phyloP scores from a whole-genome alignment of 805 yeast genomes.

The Myxozyma kluyveri region DNA sequence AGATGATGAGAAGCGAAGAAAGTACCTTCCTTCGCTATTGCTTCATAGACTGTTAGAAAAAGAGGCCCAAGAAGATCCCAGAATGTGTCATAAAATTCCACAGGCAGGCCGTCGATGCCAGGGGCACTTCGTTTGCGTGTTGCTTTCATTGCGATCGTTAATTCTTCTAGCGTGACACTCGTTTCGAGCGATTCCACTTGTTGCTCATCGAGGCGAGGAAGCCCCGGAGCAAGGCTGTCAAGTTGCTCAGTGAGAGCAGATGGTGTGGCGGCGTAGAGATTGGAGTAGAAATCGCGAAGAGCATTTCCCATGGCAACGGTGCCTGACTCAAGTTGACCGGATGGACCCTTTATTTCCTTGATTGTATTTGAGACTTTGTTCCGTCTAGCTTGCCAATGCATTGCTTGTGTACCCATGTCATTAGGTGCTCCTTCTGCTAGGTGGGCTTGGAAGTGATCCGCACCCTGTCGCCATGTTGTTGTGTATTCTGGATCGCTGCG shows the following conservation, averaged over 20 bases:
- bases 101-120: constrained; percentile 10
- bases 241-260: neutral
- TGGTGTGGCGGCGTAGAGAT: neutral
- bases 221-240: neutral
- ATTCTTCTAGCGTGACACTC: neutral
- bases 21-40: neutral
- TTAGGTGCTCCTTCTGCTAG: no score
- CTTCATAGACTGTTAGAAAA: neutral
- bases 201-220: neutral
- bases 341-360: no score
- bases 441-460: no score
- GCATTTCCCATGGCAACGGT: no score
- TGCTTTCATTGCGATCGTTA: neutral
- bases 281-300: neutral
- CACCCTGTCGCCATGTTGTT: neutral
- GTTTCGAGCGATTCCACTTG: neutral
- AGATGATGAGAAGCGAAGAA: neutral
- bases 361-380: no score
- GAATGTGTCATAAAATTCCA: constrained; percentile 1
- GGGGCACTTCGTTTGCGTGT: neutral
- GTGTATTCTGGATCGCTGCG: neutral
- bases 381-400: no score
- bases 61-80: constrained; percentile 9
- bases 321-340: no score
- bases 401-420: no score